phyloP scores from a whole-genome alignment of 768 basidiomycete species.

The Hygrophorus pudorinus region DNA sequence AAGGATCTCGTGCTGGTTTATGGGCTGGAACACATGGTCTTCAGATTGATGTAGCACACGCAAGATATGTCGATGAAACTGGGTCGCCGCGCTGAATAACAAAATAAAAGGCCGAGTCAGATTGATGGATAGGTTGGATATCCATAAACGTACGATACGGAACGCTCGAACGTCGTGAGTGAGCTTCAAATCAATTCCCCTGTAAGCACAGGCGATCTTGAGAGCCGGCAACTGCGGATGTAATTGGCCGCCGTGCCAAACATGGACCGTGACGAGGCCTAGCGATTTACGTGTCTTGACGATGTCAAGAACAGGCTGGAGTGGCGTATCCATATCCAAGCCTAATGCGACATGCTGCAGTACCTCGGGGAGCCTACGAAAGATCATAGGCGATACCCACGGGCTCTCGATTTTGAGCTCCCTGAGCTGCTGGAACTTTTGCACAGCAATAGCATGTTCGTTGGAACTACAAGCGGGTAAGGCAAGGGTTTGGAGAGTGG shows the following conservation, averaged over 20 bases:
- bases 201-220: slow-evolving; percentile 54
- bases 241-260: slow-evolving; percentile 40
- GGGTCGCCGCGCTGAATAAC: slow-evolving; percentile 15
- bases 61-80: slow-evolving; percentile 9
- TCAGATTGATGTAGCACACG: slow-evolving; percentile 10
- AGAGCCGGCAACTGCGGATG: slow-evolving; percentile 44
- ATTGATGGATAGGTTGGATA: slow-evolving; percentile 6
- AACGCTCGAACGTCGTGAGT: slow-evolving; percentile 43
- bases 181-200: slow-evolving; percentile 45
- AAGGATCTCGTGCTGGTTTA: not conserved
- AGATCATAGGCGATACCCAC: slow-evolving; percentile 32
- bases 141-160: slow-evolving; percentile 35
- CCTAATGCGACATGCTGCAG: slow-evolving; percentile 53
- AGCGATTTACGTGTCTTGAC: slow-evolving; percentile 38
- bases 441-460: slow-evolving; percentile 35
- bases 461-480: slow-evolving; percentile 44
- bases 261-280: slow-evolving; percentile 39
- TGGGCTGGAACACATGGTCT: slow-evolving; percentile 9
- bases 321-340: slow-evolving; percentile 42
- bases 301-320: slow-evolving; percentile 45
- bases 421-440: slow-evolving; percentile 38
- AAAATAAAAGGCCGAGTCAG: slow-evolving; percentile 8
- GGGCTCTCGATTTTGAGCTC: slow-evolving; percentile 50
- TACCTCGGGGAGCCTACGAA: slow-evolving; percentile 36
- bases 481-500: slow-evolving; percentile 41